These are phyloP conservation scores for Syzygium syzygioides DNA, from an alignment of 441 rosid genomes.

Conservation along the genomic window DNA sequence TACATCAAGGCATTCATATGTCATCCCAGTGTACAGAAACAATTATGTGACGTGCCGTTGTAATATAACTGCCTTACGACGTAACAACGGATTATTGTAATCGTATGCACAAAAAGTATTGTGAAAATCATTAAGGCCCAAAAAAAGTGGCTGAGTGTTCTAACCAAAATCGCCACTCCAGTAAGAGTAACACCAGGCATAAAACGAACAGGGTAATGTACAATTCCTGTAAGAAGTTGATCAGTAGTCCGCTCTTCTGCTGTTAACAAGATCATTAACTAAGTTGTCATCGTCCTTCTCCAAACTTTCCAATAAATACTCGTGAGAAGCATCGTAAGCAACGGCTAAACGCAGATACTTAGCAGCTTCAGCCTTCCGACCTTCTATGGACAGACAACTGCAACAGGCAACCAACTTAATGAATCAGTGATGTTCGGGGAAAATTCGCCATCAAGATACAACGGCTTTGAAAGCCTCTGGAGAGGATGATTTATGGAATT, in stretches of 20 bases:
- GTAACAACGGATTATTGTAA: background rate
- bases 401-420: background rate
- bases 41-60: rapidly evolving
- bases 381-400: constrained; percentile 56
- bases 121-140: background rate
- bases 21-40: background rate
- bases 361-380: constrained; percentile 73
- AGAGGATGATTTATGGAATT: background rate
- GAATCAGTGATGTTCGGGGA: no score
- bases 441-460: background rate
- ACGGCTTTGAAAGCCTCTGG: background rate
- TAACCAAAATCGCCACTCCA: background rate
- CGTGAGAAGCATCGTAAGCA: constrained; percentile 53
- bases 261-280: constrained; percentile 42
- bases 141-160: background rate
- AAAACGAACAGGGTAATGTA: background rate
- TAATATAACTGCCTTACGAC: background rate
- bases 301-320: constrained; percentile 43
- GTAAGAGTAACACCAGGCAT: background rate
- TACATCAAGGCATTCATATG: background rate
- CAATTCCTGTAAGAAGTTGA: background rate
- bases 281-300: constrained; percentile 54
- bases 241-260: constrained; percentile 64
- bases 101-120: background rate
- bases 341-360: constrained; percentile 51